phyloP scores from a whole-genome alignment of 768 basidiomycete genomes.

The Russula foetens region DNA sequence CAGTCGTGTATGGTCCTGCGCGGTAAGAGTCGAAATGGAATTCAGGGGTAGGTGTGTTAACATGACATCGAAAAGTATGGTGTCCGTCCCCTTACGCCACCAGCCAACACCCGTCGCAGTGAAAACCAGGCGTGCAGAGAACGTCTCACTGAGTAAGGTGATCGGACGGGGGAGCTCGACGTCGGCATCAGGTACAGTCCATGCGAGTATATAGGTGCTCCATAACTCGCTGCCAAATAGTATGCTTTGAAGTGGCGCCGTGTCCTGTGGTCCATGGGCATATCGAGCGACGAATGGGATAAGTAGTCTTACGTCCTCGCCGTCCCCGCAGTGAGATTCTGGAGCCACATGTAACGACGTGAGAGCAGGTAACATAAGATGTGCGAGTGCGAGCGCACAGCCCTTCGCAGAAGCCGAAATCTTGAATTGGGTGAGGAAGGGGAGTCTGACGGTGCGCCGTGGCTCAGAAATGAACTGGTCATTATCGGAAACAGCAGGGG shows the following conservation, averaged over 20 bases:
- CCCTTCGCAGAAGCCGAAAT: neutral
- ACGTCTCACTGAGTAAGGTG: no score
- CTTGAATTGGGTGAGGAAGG: no score
- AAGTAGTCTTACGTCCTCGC: no score
- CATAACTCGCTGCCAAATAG: neutral
- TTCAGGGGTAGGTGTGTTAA: neutral
- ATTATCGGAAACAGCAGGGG: neutral
- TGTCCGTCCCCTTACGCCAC: fast-evolving
- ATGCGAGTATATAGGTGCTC: neutral
- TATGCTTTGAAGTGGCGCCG: neutral
- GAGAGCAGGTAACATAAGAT: constrained; percentile 7
- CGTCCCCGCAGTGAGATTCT: neutral
- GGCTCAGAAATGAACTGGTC: neutral
- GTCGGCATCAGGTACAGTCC: no score
- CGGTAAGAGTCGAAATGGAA: neutral
- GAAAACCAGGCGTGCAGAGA: neutral
- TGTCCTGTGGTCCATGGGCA: no score
- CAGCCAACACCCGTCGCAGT: neutral
- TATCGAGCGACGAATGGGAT: no score
- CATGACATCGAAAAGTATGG: neutral
- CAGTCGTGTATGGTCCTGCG: neutral
- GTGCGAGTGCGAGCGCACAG: neutral
- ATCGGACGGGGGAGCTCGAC: neutral
- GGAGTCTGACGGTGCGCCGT: neutral
- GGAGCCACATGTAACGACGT: no score